phyloP scores from a whole-genome alignment of 108 stramenopile genomes.

The Cyclostephanos invisitatus region DNA sequence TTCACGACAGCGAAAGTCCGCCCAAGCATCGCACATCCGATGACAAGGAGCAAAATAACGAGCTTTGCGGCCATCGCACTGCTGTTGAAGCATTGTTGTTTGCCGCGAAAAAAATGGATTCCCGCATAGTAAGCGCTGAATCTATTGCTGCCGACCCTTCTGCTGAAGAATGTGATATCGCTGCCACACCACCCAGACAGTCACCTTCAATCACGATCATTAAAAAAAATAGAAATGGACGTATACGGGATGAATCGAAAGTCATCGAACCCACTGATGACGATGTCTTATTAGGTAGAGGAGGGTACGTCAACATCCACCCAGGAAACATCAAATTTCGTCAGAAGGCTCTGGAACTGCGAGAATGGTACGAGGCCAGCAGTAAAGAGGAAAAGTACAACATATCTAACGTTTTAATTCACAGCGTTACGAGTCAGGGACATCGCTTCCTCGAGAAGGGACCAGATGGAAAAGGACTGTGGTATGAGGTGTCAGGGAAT shows the following conservation, averaged over 20 bases:
- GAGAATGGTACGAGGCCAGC: slow-evolving; percentile 23
- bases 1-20: too few species aligned
- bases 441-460: slow-evolving; percentile 46
- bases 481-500: slow-evolving; percentile 47
- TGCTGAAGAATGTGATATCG: too few species aligned
- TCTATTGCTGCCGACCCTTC: too few species aligned
- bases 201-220: neutral
- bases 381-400: slow-evolving; percentile 43
- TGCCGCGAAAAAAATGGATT: too few species aligned
- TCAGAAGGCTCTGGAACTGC: slow-evolving; percentile 24
- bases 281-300: slow-evolving; percentile 79
- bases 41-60: too few species aligned
- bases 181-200: neutral
- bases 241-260: slow-evolving; percentile 17
- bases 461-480: slow-evolving; percentile 42
- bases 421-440: slow-evolving; percentile 28
- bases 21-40: too few species aligned
- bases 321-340: slow-evolving; percentile 78
- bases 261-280: slow-evolving; percentile 47
- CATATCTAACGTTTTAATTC: slow-evolving; percentile 36
- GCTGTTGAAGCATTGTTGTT: too few species aligned
- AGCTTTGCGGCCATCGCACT: too few species aligned
- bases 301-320: slow-evolving; percentile 69
- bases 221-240: neutral
- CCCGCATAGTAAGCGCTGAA: too few species aligned